These are phyloP conservation scores for Termitomyces sp. DNA, from an alignment of 768 basidiomycete genomes.

Conservation along the genomic window DNA sequence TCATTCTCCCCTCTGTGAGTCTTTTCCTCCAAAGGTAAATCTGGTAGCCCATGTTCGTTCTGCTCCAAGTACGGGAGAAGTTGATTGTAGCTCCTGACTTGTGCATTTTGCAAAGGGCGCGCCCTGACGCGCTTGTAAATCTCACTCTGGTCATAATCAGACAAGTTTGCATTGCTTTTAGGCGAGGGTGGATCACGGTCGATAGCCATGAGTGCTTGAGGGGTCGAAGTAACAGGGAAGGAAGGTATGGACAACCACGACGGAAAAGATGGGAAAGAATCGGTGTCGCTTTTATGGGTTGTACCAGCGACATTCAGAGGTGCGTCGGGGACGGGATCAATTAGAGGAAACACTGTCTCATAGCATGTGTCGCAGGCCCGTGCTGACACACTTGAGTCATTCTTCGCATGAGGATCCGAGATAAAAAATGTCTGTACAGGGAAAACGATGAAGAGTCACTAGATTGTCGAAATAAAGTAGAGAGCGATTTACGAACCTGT, in stretches of 20 bases:
- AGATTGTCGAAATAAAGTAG: background rate
- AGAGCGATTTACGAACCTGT: slow-evolving; percentile 43
- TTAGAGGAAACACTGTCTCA: slow-evolving; percentile 75
- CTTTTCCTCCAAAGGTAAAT: slow-evolving; percentile 11
- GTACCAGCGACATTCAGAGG: slow-evolving; percentile 4
- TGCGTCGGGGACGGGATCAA: slow-evolving; percentile 25
- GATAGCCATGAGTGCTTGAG: slow-evolving; percentile 46
- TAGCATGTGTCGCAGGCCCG: slow-evolving; percentile 86
- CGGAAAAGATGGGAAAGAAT: slow-evolving; percentile 46
- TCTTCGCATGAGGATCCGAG: slow-evolving; percentile 44
- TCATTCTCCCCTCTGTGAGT: slow-evolving; percentile 2
- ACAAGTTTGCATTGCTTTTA: slow-evolving; percentile 6
- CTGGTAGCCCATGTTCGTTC: slow-evolving; percentile 19
- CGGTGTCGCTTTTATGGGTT: slow-evolving; percentile 15
- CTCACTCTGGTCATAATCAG: slow-evolving; percentile 8
- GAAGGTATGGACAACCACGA: slow-evolving; percentile 55
- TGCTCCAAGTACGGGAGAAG: slow-evolving; percentile 59
- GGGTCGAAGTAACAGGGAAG: slow-evolving; percentile 30
- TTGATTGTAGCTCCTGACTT: slow-evolving; percentile 62
- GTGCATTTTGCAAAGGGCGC: slow-evolving; percentile 28
- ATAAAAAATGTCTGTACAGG: slow-evolving; percentile 77
- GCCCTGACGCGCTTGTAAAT: slow-evolving; percentile 20
- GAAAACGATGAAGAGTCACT: background rate
- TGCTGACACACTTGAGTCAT: slow-evolving; percentile 47
- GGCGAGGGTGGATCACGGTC: slow-evolving; percentile 20